Percentiles rank a stretch among this genome's conserved stretches.
Evolutionary conservation across 2,329 filamentous ascomycete species (phyloP).

Genomic region (Pseudovirgaria hyperparasitica): DNA sequence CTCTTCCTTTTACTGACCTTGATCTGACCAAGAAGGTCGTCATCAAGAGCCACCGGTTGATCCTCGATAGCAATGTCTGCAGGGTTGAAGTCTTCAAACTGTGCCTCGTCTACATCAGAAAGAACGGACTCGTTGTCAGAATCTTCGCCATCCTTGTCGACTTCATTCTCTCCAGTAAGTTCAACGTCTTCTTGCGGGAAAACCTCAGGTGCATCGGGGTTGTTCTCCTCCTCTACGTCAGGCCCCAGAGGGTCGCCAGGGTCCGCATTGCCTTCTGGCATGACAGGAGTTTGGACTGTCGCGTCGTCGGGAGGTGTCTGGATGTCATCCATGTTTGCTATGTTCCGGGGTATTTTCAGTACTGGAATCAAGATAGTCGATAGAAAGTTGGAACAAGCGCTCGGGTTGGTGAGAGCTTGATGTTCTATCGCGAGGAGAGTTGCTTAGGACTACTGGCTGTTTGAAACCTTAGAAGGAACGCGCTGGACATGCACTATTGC

Average conservation of each 20-base stretch:
- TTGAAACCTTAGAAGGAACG: not conserved
- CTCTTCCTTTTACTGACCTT: conserved; percentile 54
- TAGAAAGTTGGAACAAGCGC: not conserved
- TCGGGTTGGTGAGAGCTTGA: conserved; percentile 1
- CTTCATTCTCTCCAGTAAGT: conserved; percentile 25
- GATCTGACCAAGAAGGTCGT: conserved; percentile 47
- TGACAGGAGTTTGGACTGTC: conserved; percentile 25
- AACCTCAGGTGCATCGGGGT: conserved; percentile 29
- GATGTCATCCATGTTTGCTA: conserved; percentile 29
- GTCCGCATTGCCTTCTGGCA: conserved; percentile 35
- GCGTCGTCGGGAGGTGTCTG: conserved; percentile 20
- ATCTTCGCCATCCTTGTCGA: conserved; percentile 23
- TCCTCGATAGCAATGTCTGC: conserved; percentile 48
- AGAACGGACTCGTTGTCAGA: conserved; percentile 50
- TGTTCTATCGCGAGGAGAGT: not conserved
- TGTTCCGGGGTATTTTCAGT: not conserved
- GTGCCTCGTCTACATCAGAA: conserved; percentile 51
- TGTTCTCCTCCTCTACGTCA: conserved; percentile 36
- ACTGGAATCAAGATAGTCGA: not conserved
- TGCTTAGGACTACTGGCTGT: not conserved
- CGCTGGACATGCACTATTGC: not conserved
- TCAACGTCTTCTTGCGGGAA: conserved; percentile 34
- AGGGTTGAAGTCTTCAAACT: conserved; percentile 53
- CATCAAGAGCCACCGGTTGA: conserved; percentile 44
- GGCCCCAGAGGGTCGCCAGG: conserved; percentile 32